These are phyloP conservation scores for Albatrellus ellisii DNA, from an alignment of 768 basidiomycete genomes.

Conservation along the genomic window DNA sequence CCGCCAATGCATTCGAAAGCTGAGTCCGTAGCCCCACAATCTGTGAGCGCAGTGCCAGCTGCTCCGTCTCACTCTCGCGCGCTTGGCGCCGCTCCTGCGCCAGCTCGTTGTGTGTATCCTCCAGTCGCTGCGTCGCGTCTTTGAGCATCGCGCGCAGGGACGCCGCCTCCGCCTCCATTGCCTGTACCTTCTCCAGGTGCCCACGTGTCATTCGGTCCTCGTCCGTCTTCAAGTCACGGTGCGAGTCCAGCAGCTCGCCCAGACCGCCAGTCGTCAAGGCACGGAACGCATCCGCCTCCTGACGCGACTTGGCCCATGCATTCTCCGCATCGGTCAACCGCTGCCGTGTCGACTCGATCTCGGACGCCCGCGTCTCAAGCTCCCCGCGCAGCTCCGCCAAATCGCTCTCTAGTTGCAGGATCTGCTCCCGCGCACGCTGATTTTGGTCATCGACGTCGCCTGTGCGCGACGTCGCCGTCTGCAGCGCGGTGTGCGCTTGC, in stretches of 20 bases:
- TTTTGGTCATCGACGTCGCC: slow-evolving; percentile 70
- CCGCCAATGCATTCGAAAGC: slow-evolving; percentile 51
- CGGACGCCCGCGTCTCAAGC: slow-evolving; percentile 58
- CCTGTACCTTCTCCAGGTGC: slow-evolving; percentile 72
- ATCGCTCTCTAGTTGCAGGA: slow-evolving; percentile 61
- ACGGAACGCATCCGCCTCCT: slow-evolving; percentile 86
- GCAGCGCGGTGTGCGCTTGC: slow-evolving; percentile 67
- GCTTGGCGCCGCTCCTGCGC: slow-evolving; percentile 52
- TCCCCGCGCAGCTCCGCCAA: slow-evolving; percentile 71
- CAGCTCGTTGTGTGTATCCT: slow-evolving; percentile 54
- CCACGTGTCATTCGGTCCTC: slow-evolving; percentile 67
- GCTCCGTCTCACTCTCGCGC: slow-evolving; percentile 52
- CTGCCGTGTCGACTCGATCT: slow-evolving; percentile 55
- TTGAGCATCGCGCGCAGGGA: slow-evolving; percentile 72
- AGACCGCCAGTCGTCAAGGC: slow-evolving; percentile 77
- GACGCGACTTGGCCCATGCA: slow-evolving; percentile 82
- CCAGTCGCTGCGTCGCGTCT: slow-evolving; percentile 58
- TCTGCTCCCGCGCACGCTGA: slow-evolving; percentile 54
- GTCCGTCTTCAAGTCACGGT: slow-evolving; percentile 73
- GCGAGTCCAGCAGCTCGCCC: slow-evolving; percentile 78
- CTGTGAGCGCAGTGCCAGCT: slow-evolving; percentile 55
- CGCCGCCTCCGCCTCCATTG: slow-evolving; percentile 63
- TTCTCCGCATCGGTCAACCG: slow-evolving; percentile 75
- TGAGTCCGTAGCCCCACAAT: slow-evolving; percentile 62
- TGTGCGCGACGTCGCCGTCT: slow-evolving; percentile 62